Conservation (phyloP, 2,329 filamentous ascomycete species). For the Byssoonygena ceratinophila region DNA sequence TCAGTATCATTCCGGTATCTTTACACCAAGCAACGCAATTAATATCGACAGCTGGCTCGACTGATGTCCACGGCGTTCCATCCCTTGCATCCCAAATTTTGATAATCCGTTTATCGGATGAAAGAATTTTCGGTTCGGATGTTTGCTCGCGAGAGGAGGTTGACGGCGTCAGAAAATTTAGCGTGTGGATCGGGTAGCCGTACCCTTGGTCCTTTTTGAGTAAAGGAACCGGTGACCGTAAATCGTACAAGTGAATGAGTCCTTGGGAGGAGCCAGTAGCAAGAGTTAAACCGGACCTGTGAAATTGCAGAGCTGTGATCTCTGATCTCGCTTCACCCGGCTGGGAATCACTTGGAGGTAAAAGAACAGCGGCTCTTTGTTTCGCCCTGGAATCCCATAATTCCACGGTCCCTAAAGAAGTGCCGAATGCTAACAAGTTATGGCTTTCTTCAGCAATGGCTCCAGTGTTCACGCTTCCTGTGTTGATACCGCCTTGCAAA, state of each 20-base stretch:
- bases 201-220: slow-evolving; percentile 94
- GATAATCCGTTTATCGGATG: slow-evolving; percentile 88
- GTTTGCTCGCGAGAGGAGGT: slow-evolving; percentile 61
- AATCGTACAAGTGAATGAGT: slow-evolving; percentile 79
- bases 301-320: slow-evolving; percentile 80
- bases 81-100: slow-evolving; percentile 85
- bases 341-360: slow-evolving; percentile 39
- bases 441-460: slow-evolving; percentile 82
- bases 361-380: slow-evolving; percentile 64
- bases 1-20: slow-evolving; percentile 87
- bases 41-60: slow-evolving; percentile 88
- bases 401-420: slow-evolving; percentile 87
- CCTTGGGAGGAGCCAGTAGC: slow-evolving; percentile 82
- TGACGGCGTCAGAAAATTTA: slow-evolving; percentile 56
- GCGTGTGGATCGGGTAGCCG: slow-evolving; percentile 79
- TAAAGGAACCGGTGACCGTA: slow-evolving; percentile 75
- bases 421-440: slow-evolving; percentile 85
- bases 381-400: slow-evolving; percentile 89
- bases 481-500: slow-evolving; percentile 74
- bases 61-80: slow-evolving; percentile 85
- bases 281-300: slow-evolving; percentile 69
- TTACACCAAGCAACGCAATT: slow-evolving; percentile 91
- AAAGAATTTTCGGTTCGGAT: slow-evolving; percentile 64
- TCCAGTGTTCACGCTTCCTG: slow-evolving; percentile 76
- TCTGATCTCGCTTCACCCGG: slow-evolving; percentile 42